Evolutionary conservation across 1,284 basidiomycete species (phyloP), one percentile per base, ranked within the genome.

Genomic region (Cryptococcus sp.): DNA sequence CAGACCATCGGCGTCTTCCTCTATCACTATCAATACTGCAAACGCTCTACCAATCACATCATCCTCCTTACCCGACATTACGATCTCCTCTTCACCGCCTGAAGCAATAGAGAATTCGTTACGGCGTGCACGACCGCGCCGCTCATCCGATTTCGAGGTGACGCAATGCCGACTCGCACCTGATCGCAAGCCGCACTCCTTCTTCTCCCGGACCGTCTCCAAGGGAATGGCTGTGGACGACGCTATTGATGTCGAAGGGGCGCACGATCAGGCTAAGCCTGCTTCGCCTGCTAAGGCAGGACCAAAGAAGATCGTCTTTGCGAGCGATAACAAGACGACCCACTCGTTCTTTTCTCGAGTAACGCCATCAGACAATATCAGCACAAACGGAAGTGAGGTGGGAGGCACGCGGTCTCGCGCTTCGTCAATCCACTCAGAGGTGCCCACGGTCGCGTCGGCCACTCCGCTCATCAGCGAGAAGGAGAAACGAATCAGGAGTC

Each of bases 331-430:
- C 13, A 69, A 68, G 54, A 58, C 64, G 8, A 50, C 68, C 3
- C 73, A 76, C 57, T 53, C 64, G 15, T 76, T 76, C 66, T 76
- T 76, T 52, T 47, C 62, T 16, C 55, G 55, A 17, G 47, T 54
- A 22, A 30, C 27, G 27, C 16, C 19, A 16, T 23, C n/a, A 13
- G 15, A 10, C 25, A 22, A 38, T 39, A 17, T 22, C 17, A 40
- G 25, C 30, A 52, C 19, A 5, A 22, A 10, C 25, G 45, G 40
- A 5, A 40, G 20, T 16, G 30, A 35, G 8, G 13, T 35, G 30
- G 30, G 30, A 10, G 57, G 45, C 16, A 42, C 40, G 15, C 43
- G 52, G 38, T 52, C 59, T 22, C 55, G 54, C 42, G 57, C 49
- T 7, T 46, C 50, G 11, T 55, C 61, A 0, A 48, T 61, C 13